Evolutionary conservation across 2,329 filamentous ascomycete genomes (phyloP).

Genomic region (Phoma herbarum): DNA sequence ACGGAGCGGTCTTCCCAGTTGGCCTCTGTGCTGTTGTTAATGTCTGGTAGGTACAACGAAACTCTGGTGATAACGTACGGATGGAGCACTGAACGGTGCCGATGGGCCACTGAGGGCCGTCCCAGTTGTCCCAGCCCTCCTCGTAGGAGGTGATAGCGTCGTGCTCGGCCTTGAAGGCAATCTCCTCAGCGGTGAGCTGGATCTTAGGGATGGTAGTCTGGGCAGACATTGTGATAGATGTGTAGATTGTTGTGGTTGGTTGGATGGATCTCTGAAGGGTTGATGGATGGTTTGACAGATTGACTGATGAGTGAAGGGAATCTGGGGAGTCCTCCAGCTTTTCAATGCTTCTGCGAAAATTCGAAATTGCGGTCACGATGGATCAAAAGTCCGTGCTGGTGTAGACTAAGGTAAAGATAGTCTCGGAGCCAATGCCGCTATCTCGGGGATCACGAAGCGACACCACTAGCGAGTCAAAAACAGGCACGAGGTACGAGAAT

Average conservation of each 20-base stretch:
- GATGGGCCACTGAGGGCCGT: constrained; percentile 36
- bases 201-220: constrained; percentile 20
- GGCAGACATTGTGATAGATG: constrained; percentile 20
- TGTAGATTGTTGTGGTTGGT: constrained; percentile 5
- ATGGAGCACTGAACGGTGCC: constrained; percentile 37
- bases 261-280: constrained; percentile 11
- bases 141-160: constrained; percentile 37
- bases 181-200: constrained; percentile 25
- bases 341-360: constrained; percentile 22
- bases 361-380: constrained; percentile 22
- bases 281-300: constrained; percentile 12
- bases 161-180: constrained; percentile 37
- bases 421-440: constrained; percentile 20
- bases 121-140: constrained; percentile 39
- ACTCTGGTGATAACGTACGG: constrained; percentile 21
- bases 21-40: constrained; percentile 17
- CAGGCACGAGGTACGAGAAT: constrained; percentile 24
- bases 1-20: constrained; percentile 24
- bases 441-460: constrained; percentile 23
- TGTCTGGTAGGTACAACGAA: not conserved
- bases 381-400: constrained; percentile 21
- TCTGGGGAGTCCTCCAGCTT: constrained; percentile 14
- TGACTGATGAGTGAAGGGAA: constrained; percentile 13
- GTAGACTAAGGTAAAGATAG: constrained; percentile 25
- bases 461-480: constrained; percentile 24